These are phyloP conservation scores for Xylariaceae sp. DNA, from an alignment of 2,329 filamentous ascomycete genomes.

Conservation along the genomic window DNA sequence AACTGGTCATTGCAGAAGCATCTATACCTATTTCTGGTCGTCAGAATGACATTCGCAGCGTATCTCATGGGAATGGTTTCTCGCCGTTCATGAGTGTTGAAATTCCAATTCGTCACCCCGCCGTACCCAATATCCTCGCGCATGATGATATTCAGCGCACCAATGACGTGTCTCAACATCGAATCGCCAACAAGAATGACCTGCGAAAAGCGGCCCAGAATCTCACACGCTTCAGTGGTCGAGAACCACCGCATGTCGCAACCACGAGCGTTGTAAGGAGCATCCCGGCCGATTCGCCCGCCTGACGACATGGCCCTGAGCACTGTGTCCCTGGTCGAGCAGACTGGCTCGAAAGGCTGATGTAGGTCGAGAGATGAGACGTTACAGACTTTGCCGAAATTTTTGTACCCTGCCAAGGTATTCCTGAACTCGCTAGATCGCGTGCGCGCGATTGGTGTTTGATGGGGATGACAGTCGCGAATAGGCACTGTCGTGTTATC, in stretches of 20 bases:
- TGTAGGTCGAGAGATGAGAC: constrained; percentile 45
- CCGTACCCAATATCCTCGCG: constrained; percentile 47
- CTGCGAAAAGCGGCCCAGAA: constrained; percentile 44
- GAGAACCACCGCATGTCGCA: constrained; percentile 49
- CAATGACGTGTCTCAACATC: constrained; percentile 48
- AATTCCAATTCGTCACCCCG: constrained; percentile 49
- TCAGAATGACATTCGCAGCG: constrained; percentile 3
- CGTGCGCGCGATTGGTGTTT: constrained; percentile 1
- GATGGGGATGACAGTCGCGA: background rate
- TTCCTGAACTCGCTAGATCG: constrained; percentile 28
- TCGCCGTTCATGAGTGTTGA: constrained; percentile 41
- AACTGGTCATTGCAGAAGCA: constrained; percentile 51
- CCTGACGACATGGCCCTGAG: constrained; percentile 42
- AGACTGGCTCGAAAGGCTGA: constrained; percentile 32
- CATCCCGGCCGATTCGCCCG: constrained; percentile 43
- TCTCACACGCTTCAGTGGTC: constrained; percentile 44
- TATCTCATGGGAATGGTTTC: constrained; percentile 1
- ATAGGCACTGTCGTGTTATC: too few relatives aligned
- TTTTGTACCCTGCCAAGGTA: constrained; percentile 41
- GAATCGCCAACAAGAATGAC: constrained; percentile 47
- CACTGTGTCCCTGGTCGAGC: constrained; percentile 35
- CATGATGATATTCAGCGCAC: constrained; percentile 44
- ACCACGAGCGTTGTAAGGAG: constrained; percentile 42
- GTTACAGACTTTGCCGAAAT: constrained; percentile 38
- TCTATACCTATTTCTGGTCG: constrained; percentile 30